Evolutionary conservation across 192 early-diverging fungal genomes (phyloP), one percentile per base, ranked within the genome.

Genomic region (Rhizoclosmatium globosum): DNA sequence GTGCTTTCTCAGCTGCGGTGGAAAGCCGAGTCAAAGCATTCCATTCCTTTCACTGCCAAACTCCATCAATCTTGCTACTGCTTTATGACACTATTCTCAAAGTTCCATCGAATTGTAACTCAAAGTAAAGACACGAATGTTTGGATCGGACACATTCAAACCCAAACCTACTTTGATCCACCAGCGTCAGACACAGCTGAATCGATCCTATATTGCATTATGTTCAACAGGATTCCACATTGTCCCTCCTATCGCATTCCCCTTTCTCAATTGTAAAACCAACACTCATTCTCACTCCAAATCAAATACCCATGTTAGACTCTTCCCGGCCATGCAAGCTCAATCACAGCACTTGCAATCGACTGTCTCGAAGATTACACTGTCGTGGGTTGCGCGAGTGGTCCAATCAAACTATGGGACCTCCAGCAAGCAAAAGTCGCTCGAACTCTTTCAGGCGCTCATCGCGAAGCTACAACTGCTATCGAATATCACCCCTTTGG

Each of bases 401-500:
- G 90, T 3, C 79, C 85, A 47, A 72, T 92, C 71, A 91, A 91
- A 72, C 79, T 92, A 39, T 92, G 90, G 90, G 90, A 92, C 80
- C 73, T 92, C 45, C 83, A 85, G 62, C 85, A 89, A 41, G 84
- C 82, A 23, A 91, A 92, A 87, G 89, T 89, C 21, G 90, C 91
- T 21, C 82, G 90, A 7, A 88, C 89, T 46, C 79, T 92, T 7
- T 57, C 74, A 2, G 90, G 90, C 19, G 31, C 31, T 31, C 90
- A 92, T 77, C 81, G 85, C 45, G 44, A 80, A 4, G 62, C 42
- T n/a, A 78, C 81, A 1, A 79, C 72, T 38, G 71, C 76, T 61
- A 82, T 91, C 59, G 88, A 92, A 72, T 92, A 89, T 81, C 90
- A 92, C 80, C 90, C 90, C 0, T 92, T 90, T 80, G 90, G 90